Conservation (phyloP, 2,329 filamentous ascomycete species). For the Monilinia vaccinii-corymbosi region DNA sequence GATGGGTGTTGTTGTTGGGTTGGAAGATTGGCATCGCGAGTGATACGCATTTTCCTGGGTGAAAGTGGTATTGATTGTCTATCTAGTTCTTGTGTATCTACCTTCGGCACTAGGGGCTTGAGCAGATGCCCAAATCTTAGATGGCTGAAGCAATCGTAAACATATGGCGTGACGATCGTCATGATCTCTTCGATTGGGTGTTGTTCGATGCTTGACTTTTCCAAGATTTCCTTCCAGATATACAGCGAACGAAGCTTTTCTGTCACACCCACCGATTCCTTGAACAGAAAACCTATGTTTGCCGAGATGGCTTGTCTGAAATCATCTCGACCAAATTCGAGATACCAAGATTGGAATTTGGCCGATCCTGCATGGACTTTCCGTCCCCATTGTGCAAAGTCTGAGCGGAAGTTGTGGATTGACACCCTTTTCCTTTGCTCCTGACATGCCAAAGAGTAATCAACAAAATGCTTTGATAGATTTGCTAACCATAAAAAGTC, state of each 20-base stretch:
- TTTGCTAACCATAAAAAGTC: constrained; percentile 64
- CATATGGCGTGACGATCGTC: constrained; percentile 64
- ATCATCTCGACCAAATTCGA: constrained; percentile 43
- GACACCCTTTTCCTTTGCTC: constrained; percentile 31
- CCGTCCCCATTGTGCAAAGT: constrained; percentile 51
- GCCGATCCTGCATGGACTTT: constrained; percentile 34
- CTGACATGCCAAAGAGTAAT: constrained; percentile 38
- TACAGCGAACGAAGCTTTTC: constrained; percentile 23
- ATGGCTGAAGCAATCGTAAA: constrained; percentile 53
- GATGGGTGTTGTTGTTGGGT: neutral
- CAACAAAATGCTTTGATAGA: constrained; percentile 62
- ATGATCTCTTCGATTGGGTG: constrained; percentile 23
- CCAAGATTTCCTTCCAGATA: constrained; percentile 32
- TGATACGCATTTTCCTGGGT: neutral
- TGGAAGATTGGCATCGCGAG: neutral
- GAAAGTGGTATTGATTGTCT: neutral
- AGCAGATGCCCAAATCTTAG: constrained; percentile 51
- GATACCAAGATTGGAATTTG: constrained; percentile 46
- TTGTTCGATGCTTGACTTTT: constrained; percentile 25
- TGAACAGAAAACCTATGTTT: constrained; percentile 54
- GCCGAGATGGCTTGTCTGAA: constrained; percentile 53
- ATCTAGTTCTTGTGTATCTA: constrained; percentile 22
- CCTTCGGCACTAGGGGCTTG: constrained; percentile 27
- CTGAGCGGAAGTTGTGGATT: constrained; percentile 45
- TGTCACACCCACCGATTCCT: constrained; percentile 45